Evolutionary conservation across 148 eudicot species (phyloP).

Genomic region (Arctostaphylos glauca): DNA sequence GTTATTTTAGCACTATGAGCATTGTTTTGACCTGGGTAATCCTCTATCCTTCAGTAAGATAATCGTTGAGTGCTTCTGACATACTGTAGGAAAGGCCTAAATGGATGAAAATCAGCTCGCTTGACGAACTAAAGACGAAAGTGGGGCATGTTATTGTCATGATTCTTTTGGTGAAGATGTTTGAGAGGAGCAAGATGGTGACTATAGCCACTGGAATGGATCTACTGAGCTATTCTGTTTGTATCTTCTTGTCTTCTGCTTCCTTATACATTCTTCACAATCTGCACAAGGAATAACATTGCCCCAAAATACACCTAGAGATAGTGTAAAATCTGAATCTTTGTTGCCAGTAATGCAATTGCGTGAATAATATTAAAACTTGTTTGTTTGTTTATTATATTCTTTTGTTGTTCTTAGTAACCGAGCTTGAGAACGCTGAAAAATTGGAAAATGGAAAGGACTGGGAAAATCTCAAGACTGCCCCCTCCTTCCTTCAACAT

Average conservation of each 20-base stretch:
- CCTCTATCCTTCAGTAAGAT: background rate
- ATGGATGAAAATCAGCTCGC: conserved; percentile 97
- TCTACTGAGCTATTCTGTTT: conserved; percentile 73
- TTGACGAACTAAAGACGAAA: conserved; percentile 87
- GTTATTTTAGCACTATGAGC: background rate
- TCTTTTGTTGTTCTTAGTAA: background rate
- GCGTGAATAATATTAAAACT: background rate
- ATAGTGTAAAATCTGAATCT: conserved; percentile 3
- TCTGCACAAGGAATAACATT: conserved; percentile 53
- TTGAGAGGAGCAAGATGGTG: conserved; percentile 98
- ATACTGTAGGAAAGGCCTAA: conserved; percentile 73
- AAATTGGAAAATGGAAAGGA: background rate
- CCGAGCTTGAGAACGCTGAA: background rate
- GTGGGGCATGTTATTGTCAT: conserved; percentile 95
- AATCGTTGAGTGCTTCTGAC: background rate
- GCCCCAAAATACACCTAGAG: background rate
- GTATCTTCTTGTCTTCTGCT: conserved; percentile 91
- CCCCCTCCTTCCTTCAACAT: background rate
- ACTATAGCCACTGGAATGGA: conserved; percentile 82
- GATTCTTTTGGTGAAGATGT: conserved; percentile 95
- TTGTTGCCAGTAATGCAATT: background rate
- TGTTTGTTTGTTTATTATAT: background rate
- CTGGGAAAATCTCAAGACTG: background rate
- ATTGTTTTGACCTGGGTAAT: background rate
- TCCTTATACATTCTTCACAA: conserved; percentile 87